phyloP scores from a whole-genome alignment of 257 asterid genomes.

The Forsythia suspensa region DNA sequence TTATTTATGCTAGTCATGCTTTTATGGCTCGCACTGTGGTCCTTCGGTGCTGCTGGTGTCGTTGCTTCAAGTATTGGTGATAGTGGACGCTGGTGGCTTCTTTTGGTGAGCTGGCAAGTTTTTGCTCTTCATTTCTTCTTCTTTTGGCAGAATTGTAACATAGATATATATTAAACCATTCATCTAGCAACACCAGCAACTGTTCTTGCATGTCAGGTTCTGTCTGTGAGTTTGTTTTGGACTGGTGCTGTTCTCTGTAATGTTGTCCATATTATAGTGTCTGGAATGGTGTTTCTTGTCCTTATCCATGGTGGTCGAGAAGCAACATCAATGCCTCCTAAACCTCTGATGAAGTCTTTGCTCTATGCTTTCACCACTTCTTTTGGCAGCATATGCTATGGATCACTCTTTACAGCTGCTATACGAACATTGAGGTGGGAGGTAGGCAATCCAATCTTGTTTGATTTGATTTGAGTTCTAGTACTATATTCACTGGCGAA shows the following conservation, averaged over 20 bases:
- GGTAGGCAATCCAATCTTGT: slow-evolving; percentile 45
- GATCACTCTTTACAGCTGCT: slow-evolving; percentile 97
- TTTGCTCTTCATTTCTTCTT: slow-evolving; percentile 47
- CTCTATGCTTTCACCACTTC: slow-evolving; percentile 82
- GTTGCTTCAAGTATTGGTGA: slow-evolving; percentile 80
- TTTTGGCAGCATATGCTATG: slow-evolving; percentile 97
- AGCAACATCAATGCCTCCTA: slow-evolving; percentile 85
- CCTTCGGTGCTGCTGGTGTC: slow-evolving; percentile 93
- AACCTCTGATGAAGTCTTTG: slow-evolving; percentile 65
- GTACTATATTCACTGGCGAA: slow-evolving; percentile 1
- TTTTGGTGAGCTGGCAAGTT: slow-evolving; percentile 99
- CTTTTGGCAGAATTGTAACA: slow-evolving; percentile 9
- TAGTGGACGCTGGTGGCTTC: slow-evolving; percentile 98
- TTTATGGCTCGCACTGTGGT: slow-evolving; percentile 89
- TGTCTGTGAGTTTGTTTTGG: slow-evolving; percentile 94
- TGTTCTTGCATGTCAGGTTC: slow-evolving; percentile 52
- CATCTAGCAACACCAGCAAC: slow-evolving; percentile 15
- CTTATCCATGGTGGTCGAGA: slow-evolving; percentile 84
- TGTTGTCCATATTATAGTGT: slow-evolving; percentile 81
- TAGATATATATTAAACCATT: slow-evolving; percentile 14
- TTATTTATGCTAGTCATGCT: slow-evolving; percentile 80
- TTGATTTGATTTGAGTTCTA: slow-evolving; percentile 7
- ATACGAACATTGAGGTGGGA: slow-evolving; percentile 94
- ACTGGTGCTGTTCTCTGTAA: slow-evolving; percentile 97
- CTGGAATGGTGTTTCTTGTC: slow-evolving; percentile 91